Evolutionary conservation across 2,329 filamentous ascomycete genomes (phyloP).

Genomic region (Dactylellina drechsleri): DNA sequence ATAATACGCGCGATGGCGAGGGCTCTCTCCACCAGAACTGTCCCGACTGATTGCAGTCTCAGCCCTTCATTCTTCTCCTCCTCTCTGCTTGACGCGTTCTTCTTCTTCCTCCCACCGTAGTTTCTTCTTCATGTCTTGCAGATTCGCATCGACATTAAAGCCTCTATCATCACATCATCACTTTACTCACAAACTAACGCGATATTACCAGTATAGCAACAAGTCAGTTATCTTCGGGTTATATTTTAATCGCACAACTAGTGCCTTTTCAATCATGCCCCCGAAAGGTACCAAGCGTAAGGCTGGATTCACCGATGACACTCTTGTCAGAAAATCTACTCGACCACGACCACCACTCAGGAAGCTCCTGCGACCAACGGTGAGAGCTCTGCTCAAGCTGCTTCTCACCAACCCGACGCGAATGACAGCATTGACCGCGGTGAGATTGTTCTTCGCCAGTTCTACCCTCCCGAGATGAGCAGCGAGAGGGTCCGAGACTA

Average conservation of each 20-base stretch:
- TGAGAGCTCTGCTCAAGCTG: background rate
- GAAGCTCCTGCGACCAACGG: background rate
- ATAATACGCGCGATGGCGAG: background rate
- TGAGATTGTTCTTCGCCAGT: constrained; percentile 76
- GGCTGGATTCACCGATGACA: constrained; percentile 10
- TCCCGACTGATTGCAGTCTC: background rate
- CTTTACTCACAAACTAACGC: background rate
- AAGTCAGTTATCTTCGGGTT: background rate
- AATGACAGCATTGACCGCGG: constrained; percentile 59
- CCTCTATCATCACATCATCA: background rate
- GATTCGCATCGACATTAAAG: no score
- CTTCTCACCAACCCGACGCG: background rate
- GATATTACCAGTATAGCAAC: background rate
- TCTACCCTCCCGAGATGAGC: constrained; percentile 87
- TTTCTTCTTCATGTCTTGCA: background rate
- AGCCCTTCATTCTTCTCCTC: background rate
- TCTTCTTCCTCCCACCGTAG: background rate
- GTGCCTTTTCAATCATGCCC: constrained; percentile 33
- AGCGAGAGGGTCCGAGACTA: constrained; percentile 81
- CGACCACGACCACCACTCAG: constrained; percentile 4
- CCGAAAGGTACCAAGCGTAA: constrained; percentile 45
- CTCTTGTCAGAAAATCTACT: constrained; percentile 22
- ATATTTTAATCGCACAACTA: background rate
- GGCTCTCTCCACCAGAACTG: background rate
- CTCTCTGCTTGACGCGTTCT: background rate